A percentile compares a stretch with the other conserved stretches of the same genome.
Conservation (phyloP, 1,284 basidiomycete species). For the Ceratobasidium theobromae region DNA sequence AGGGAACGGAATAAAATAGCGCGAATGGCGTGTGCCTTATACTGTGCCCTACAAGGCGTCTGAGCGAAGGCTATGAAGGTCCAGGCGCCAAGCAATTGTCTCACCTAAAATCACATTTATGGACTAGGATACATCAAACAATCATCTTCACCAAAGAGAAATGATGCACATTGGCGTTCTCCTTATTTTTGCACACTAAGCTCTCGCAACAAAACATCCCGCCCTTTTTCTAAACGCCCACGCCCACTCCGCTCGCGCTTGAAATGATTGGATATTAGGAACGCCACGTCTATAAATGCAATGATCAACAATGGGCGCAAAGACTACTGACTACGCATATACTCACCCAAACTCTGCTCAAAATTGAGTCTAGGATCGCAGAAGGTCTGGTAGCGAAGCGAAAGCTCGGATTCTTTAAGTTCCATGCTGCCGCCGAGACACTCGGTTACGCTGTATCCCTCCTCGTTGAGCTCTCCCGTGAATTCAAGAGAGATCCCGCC, state of each 20-base stretch:
- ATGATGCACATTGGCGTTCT: not conserved
- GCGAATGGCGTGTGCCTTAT: not conserved
- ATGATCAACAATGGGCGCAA: constrained; percentile 24
- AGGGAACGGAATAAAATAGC: no score
- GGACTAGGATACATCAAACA: no score
- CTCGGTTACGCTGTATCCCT: constrained; percentile 90
- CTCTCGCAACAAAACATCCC: constrained; percentile 21
- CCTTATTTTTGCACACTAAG: constrained; percentile 18
- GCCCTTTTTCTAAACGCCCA: constrained; percentile 23
- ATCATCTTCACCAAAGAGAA: not conserved
- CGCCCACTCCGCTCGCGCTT: constrained; percentile 57
- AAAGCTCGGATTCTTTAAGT: constrained; percentile 69
- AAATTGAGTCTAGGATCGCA: constrained; percentile 82
- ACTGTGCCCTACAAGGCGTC: no score
- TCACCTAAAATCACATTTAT: not conserved
- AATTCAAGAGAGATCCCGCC: constrained; percentile 98
- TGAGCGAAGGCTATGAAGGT: no score
- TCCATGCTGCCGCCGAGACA: constrained; percentile 81
- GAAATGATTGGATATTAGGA: constrained; percentile 75
- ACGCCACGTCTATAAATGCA: constrained; percentile 62
- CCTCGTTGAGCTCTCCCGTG: constrained; percentile 91
- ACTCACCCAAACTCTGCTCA: constrained; percentile 75
- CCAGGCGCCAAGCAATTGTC: not conserved
- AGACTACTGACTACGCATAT: not conserved
- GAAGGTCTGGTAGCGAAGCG: constrained; percentile 76